phyloP scores from a whole-genome alignment of 2,329 filamentous ascomycete species.

The Berkeleyomyces rouxiae region DNA sequence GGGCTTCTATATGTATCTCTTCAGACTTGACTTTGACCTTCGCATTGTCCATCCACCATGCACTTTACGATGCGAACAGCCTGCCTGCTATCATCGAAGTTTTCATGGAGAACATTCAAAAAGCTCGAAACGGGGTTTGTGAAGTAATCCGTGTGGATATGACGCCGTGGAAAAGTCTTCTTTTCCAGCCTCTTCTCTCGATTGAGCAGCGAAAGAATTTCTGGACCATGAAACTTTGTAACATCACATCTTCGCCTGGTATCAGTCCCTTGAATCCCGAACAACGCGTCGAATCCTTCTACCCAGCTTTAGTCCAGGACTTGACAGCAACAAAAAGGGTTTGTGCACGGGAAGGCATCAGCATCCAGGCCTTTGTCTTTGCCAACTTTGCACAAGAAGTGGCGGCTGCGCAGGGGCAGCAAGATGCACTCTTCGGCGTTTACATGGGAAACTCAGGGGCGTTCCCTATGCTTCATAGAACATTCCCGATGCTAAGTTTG shows the following conservation, averaged over 20 bases:
- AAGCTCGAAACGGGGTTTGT: background rate
- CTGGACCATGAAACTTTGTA: constrained; percentile 27
- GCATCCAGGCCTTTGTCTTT: constrained; percentile 59
- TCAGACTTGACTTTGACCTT: constrained; percentile 20
- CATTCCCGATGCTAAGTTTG: constrained; percentile 62
- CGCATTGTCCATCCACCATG: constrained; percentile 59
- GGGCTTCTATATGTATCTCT: constrained; percentile 8
- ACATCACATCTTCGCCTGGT: constrained; percentile 12
- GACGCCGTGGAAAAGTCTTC: constrained; percentile 19
- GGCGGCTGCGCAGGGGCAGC: constrained; percentile 13
- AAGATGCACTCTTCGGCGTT: constrained; percentile 49
- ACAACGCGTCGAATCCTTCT: constrained; percentile 12
- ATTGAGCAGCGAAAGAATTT: constrained; percentile 20
- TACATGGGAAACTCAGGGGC: constrained; percentile 64
- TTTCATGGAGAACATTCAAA: constrained; percentile 16
- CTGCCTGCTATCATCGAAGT: constrained; percentile 44
- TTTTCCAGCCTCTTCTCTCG: constrained; percentile 7
- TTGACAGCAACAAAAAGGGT: constrained; percentile 24
- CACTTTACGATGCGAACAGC: constrained; percentile 75
- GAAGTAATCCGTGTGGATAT: constrained; percentile 9
- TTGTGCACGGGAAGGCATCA: constrained; percentile 32
- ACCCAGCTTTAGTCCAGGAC: constrained; percentile 23
- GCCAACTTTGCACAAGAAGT: constrained; percentile 45
- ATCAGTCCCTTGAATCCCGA: constrained; percentile 28
- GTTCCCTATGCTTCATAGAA: constrained; percentile 27